phyloP scores from a whole-genome alignment of 2,329 filamentous ascomycete genomes.

The Exophiala oligosperma region DNA sequence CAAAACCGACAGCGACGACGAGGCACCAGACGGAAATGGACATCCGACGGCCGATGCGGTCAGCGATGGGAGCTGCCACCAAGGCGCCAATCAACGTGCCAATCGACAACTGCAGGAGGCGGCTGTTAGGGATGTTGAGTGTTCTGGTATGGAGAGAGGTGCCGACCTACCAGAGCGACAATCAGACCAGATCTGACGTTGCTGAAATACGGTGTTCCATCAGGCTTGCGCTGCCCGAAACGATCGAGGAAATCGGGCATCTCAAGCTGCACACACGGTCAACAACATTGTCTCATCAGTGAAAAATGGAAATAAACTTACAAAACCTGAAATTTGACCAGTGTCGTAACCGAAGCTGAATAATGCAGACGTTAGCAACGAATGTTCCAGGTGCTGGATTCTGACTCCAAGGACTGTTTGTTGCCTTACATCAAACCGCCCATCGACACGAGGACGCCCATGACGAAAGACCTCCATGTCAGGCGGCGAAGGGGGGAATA shows the following conservation, averaged over 20 bases:
- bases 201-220: slow-evolving; percentile 39
- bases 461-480: slow-evolving; percentile 38
- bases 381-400: background rate
- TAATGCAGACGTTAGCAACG: background rate
- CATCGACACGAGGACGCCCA: slow-evolving; percentile 47
- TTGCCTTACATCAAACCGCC: slow-evolving; percentile 38
- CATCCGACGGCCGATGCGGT: slow-evolving; percentile 44
- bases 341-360: slow-evolving; percentile 41
- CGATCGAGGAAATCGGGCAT: slow-evolving; percentile 42
- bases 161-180: slow-evolving; percentile 38
- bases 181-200: slow-evolving; percentile 45
- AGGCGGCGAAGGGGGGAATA: slow-evolving; percentile 30
- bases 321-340: slow-evolving; percentile 46
- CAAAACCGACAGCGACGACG: slow-evolving; percentile 41
- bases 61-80: slow-evolving; percentile 45
- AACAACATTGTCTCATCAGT: too few relatives aligned
- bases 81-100: slow-evolving; percentile 46
- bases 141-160: background rate
- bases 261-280: slow-evolving; percentile 27
- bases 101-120: slow-evolving; percentile 38
- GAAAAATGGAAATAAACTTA: too few relatives aligned
- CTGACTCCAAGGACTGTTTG: too few relatives aligned
- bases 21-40: slow-evolving; percentile 42
- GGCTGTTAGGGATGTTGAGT: background rate
- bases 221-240: slow-evolving; percentile 35